These are phyloP conservation scores for Amanita subjunquillea DNA, from an alignment of 768 basidiomycete species.

Conservation along the genomic window DNA sequence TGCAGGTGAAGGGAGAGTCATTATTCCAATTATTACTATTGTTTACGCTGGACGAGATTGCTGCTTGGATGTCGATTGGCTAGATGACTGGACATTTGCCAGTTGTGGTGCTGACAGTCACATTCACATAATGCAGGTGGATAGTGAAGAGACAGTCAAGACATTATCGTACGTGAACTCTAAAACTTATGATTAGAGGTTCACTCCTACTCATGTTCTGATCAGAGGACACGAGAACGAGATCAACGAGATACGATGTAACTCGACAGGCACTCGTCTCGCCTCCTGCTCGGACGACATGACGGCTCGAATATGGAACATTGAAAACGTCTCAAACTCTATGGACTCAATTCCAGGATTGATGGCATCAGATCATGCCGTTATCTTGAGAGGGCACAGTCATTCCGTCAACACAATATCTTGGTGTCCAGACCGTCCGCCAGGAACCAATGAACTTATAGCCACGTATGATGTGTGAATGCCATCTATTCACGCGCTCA, in stretches of 20 bases:
- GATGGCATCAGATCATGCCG: conserved; percentile 21
- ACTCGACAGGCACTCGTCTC: conserved; percentile 51
- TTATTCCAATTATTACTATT: conserved; percentile 3
- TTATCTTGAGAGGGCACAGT: conserved; percentile 53
- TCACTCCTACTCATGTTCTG: conserved; percentile 1
- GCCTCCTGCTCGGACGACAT: conserved; percentile 79
- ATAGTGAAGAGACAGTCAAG: conserved; percentile 41
- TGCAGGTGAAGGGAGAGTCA: conserved; percentile 33
- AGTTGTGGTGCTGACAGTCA: conserved; percentile 63
- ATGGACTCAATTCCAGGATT: conserved; percentile 33
- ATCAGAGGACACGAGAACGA: conserved; percentile 65
- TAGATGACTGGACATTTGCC: conserved; percentile 59
- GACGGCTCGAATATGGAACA: conserved; percentile 69
- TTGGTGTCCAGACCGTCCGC: conserved; percentile 53
- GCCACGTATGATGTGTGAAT: conserved; percentile 47
- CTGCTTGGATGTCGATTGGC: conserved; percentile 76
- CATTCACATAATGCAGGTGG: conserved; percentile 52
- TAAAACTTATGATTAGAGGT: not conserved
- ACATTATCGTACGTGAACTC: conserved; percentile 43
- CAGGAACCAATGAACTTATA: conserved; percentile 46
- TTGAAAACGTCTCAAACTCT: conserved; percentile 33
- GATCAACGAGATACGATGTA: conserved; percentile 70
- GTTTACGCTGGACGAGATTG: conserved; percentile 30
- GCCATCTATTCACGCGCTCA: conserved; percentile 1
- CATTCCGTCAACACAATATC: conserved; percentile 54